Conservation (phyloP, 2,329 filamentous ascomycete genomes). For the Botryosphaeria dothidea region DNA sequence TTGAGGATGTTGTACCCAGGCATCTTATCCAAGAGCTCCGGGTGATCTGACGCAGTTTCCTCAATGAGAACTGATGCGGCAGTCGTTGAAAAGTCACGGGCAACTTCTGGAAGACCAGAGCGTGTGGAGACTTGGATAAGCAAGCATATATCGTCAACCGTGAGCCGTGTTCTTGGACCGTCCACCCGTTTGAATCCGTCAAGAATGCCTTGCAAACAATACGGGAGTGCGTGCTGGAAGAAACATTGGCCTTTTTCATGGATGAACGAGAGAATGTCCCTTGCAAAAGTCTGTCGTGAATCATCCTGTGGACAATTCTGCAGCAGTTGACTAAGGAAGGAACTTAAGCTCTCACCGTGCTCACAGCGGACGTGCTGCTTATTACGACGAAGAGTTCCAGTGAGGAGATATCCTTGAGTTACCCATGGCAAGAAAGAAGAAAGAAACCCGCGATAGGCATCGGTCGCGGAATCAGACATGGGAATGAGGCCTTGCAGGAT, state of each 20-base stretch:
- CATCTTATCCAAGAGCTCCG: slow-evolving; percentile 10
- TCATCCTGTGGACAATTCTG: slow-evolving; percentile 17
- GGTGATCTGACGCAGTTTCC: slow-evolving; percentile 18
- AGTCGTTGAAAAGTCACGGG: slow-evolving; percentile 38
- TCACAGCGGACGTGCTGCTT: slow-evolving; percentile 34
- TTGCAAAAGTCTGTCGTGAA: slow-evolving; percentile 27
- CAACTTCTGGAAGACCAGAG: slow-evolving; percentile 45
- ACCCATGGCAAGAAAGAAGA: slow-evolving; percentile 49
- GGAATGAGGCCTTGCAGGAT: slow-evolving; percentile 33
- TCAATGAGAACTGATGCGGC: slow-evolving; percentile 26
- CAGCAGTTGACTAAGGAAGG: slow-evolving; percentile 37
- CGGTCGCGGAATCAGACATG: slow-evolving; percentile 25
- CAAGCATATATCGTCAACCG: slow-evolving; percentile 31
- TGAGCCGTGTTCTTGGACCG: slow-evolving; percentile 20
- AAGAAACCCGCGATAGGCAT: slow-evolving; percentile 45
- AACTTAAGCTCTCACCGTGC: slow-evolving; percentile 43
- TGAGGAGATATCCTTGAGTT: slow-evolving; percentile 47
- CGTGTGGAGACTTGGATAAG: slow-evolving; percentile 38
- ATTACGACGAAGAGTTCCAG: slow-evolving; percentile 36
- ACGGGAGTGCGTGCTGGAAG: slow-evolving; percentile 45
- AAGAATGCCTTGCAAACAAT: slow-evolving; percentile 45
- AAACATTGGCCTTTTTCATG: slow-evolving; percentile 33
- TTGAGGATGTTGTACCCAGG: slow-evolving; percentile 27
- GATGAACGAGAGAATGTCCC: slow-evolving; percentile 37
- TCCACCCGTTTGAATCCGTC: slow-evolving; percentile 26